A percentile compares a stretch with the other conserved stretches of the same genome.
Conservation (phyloP, 2,329 filamentous ascomycete genomes). For the Colletotrichum sp. region DNA sequence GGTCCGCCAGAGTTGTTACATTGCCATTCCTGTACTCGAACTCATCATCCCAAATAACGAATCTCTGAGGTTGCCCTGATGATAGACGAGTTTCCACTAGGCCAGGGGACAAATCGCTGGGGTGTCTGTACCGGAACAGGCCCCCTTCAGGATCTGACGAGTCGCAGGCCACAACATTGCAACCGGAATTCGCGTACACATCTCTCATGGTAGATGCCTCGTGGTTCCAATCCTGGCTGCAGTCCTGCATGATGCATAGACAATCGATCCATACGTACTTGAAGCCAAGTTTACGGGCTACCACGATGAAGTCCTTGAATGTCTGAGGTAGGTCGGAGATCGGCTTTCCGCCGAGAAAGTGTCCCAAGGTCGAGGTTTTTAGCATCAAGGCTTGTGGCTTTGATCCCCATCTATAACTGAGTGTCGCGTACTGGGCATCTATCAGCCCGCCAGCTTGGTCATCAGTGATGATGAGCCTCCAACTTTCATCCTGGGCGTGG, state of each 20-base stretch:
- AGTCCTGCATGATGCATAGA: neutral
- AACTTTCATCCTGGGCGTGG: neutral
- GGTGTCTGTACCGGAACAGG: neutral
- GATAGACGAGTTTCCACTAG: neutral
- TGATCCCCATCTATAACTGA: neutral
- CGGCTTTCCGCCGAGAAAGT: neutral
- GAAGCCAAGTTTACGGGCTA: neutral
- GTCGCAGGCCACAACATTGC: neutral
- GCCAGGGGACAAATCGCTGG: neutral
- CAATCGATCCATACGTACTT: neutral
- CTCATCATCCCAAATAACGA: neutral
- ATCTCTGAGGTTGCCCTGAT: neutral
- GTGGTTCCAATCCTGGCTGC: neutral
- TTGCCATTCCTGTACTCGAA: fast-evolving
- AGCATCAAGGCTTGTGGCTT: neutral
- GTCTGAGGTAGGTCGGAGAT: neutral
- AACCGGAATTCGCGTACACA: neutral
- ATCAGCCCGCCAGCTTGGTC: neutral
- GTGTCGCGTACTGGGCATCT: neutral
- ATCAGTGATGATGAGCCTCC: neutral
- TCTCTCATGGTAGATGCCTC: neutral
- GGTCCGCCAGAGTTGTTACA: neutral
- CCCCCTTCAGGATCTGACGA: neutral
- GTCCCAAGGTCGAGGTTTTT: neutral
- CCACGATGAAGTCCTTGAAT: neutral